A percentile compares a stretch with the other conserved stretches of the same genome.
Conservation (phyloP, 2,329 filamentous ascomycete genomes). For the Acephala macrosclerotiorum region DNA sequence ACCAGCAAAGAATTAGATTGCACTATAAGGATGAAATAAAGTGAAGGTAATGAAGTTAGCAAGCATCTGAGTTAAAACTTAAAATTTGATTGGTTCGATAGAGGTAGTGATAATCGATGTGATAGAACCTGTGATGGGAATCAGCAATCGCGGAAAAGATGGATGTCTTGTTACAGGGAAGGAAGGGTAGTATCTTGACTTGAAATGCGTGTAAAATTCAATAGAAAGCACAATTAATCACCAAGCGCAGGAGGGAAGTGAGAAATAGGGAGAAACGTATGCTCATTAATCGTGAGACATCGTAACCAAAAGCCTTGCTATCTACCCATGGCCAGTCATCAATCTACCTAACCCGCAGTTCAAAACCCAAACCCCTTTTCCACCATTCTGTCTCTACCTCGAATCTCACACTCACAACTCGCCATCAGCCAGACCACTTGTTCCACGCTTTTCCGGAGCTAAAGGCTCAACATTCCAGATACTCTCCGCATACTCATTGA, state of each 20-base stretch:
- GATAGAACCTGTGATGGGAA: too few relatives aligned
- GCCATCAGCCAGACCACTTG: conserved; percentile 31
- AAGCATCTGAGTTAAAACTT: too few relatives aligned
- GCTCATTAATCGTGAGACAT: not conserved
- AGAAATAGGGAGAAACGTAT: not conserved
- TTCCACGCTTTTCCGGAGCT: conserved; percentile 29
- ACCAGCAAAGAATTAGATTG: too few relatives aligned
- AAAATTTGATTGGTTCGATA: too few relatives aligned
- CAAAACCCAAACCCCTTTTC: not conserved
- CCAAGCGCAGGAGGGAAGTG: not conserved
- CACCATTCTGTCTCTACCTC: not conserved
- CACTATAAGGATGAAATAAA: too few relatives aligned
- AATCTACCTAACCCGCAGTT: not conserved
- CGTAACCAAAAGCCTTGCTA: conserved; percentile 6
- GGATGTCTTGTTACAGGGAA: too few relatives aligned
- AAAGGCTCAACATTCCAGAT: conserved; percentile 96
- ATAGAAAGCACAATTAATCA: not conserved
- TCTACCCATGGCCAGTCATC: not conserved
- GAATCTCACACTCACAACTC: conserved; percentile 32
- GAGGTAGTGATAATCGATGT: too few relatives aligned
- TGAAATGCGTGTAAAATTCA: not conserved
- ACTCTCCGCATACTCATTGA: conserved; percentile 94
- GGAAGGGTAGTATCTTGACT: too few relatives aligned
- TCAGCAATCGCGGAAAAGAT: too few relatives aligned
- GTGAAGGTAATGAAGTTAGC: too few relatives aligned